Evolutionary conservation across 2,329 filamentous ascomycete species (phyloP), one percentile per base, ranked within the genome.

Genomic region (Fusarium burgessii): DNA sequence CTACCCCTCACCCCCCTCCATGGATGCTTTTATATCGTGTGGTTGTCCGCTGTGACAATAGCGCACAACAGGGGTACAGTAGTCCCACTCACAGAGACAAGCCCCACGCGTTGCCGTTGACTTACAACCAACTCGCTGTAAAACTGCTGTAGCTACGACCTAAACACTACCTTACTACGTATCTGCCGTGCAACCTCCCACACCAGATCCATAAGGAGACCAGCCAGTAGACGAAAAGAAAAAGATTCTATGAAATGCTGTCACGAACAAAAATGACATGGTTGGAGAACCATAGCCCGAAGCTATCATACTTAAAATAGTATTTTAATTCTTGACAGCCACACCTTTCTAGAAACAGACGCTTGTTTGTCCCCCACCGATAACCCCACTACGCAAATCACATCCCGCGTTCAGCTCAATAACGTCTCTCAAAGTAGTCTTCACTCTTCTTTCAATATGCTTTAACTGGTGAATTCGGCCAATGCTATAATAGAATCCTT

Each of bases 341-440:
- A 25, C 13, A 11, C 12, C 13, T 14, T 15, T 42, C 23, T 25
- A 11, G 8, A 23, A 42, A 5, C 7, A 15, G n/a, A 25, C 20
- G 40, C 40, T 25, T 51, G 27, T 17, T 35, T 23, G 33, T 23
- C 33, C 41, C 35, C 33, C 27, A 23, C 59, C 45, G 42, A 40
- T 40, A 55, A 64, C 70, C 65, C 71, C 71, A 66, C 65, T 41
- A 59, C 75, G 7, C 62, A 54, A 69, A 75, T 75, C 60, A 54
- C 71, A 75, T 73, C 73, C 71, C 67, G 65, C 73, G 65, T 56
- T 60, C 60, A 66, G 43, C 49, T 36, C 32, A 46, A 42, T n/a
- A 38, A 40, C 7, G 8, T 36, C 32, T 23, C 47, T 23, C 25
- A 17, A 4, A 29, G 32, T 29, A 47, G 20, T 23, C 25, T 56